A percentile compares a stretch with the other conserved stretches of the same genome.
These are phyloP conservation scores for Biancaea sappan DNA, from an alignment of 306 rosid species.

Conservation along the genomic window DNA sequence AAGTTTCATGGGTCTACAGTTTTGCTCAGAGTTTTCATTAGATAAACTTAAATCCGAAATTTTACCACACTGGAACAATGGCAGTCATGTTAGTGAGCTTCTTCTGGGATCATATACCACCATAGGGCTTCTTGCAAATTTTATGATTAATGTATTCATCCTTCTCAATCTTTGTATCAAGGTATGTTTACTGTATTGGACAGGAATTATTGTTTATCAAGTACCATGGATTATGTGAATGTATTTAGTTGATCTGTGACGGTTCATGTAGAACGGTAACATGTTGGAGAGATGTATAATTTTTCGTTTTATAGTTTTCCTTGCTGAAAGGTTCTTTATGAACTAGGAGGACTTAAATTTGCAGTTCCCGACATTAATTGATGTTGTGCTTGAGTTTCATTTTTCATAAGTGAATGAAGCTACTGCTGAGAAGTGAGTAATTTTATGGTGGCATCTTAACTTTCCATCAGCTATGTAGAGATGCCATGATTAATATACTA, in stretches of 20 bases:
- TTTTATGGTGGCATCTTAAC: neutral
- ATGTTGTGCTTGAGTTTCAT: neutral
- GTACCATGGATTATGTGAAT: constrained; percentile 16
- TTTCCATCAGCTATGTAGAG: neutral
- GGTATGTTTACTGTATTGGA: constrained; percentile 51
- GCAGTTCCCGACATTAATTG: neutral
- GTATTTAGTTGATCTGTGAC: constrained; percentile 13
- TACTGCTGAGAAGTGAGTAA: neutral
- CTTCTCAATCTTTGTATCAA: constrained; percentile 76
- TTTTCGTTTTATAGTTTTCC: neutral
- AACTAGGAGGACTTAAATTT: neutral
- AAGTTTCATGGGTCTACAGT: constrained; percentile 76
- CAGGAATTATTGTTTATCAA: constrained; percentile 10
- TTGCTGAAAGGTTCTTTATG: neutral
- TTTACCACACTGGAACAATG: constrained; percentile 51
- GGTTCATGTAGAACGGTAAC: neutral
- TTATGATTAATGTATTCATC: constrained; percentile 73
- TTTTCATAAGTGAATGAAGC: neutral
- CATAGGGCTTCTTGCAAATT: constrained; percentile 70
- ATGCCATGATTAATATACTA: neutral
- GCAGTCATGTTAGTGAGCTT: constrained; percentile 55
- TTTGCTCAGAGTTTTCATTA: constrained; percentile 70
- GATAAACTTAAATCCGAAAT: constrained; percentile 62
- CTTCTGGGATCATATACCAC: constrained; percentile 66
- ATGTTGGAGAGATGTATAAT: neutral